phyloP scores from a whole-genome alignment of 345 rosid genomes.

The Bruguiera parviflora region DNA sequence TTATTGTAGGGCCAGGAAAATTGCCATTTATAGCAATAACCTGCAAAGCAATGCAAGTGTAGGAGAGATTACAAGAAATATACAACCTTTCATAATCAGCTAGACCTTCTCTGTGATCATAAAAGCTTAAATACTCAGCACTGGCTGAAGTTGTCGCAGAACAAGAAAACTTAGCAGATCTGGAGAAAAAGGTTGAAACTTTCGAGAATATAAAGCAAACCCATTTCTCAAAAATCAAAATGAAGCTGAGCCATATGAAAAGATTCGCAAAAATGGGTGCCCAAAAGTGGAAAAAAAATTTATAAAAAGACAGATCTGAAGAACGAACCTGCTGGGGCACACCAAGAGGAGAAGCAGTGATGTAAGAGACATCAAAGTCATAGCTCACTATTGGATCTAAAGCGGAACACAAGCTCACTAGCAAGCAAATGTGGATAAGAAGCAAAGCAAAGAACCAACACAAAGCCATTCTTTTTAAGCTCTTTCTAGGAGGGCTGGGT shows the following conservation, averaged over 20 bases:
- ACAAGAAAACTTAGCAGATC: slow-evolving; percentile 39
- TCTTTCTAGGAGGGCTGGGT: background rate
- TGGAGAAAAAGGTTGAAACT: slow-evolving; percentile 42
- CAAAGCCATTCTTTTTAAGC: slow-evolving; percentile 45
- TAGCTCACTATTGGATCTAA: slow-evolving; percentile 66
- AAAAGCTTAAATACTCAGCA: slow-evolving; percentile 14
- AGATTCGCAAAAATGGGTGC: slow-evolving; percentile 11
- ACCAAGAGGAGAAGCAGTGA: slow-evolving; percentile 96
- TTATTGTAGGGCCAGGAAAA: slow-evolving; percentile 90
- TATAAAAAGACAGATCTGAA: slow-evolving; percentile 29
- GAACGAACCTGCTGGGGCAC: slow-evolving; percentile 79
- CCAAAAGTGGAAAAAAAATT: background rate
- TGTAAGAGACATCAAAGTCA: slow-evolving; percentile 80
- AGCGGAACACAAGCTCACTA: slow-evolving; percentile 49
- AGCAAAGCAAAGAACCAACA: slow-evolving; percentile 39
- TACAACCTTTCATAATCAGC: slow-evolving; percentile 9
- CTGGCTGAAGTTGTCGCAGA: background rate
- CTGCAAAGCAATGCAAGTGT: slow-evolving; percentile 41
- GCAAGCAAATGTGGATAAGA: slow-evolving; percentile 50
- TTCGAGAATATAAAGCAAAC: slow-evolving; percentile 23
- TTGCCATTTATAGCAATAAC: slow-evolving; percentile 90
- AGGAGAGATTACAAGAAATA: slow-evolving; percentile 11
- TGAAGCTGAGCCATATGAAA: slow-evolving; percentile 19
- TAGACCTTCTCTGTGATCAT: slow-evolving; percentile 7
- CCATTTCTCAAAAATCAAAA: slow-evolving; percentile 17